Percentiles rank a stretch among this genome's conserved stretches.
phyloP scores from a whole-genome alignment of 2,329 filamentous ascomycete genomes.

The Ophiognomonia clavigignenti-juglandacearum region DNA sequence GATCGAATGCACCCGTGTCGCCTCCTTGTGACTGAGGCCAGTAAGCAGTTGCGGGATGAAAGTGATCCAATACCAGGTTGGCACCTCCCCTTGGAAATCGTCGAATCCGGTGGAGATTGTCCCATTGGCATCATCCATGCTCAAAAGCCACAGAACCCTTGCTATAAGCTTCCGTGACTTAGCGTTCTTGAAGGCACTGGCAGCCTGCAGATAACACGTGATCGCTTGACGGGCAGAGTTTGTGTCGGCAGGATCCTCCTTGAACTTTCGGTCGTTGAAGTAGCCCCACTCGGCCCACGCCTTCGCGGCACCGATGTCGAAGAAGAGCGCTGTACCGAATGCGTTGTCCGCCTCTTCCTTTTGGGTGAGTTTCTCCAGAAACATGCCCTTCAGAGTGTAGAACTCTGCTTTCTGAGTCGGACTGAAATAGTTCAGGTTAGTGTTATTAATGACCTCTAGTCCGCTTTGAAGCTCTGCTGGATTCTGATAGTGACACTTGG shows the following conservation, averaged over 20 bases:
- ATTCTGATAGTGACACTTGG: slow-evolving; percentile 98
- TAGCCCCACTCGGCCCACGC: slow-evolving; percentile 99
- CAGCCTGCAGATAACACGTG: slow-evolving; percentile 93
- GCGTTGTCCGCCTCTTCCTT: slow-evolving; percentile 89
- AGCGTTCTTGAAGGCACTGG: slow-evolving; percentile 92
- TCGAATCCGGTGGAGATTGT: slow-evolving; percentile 83
- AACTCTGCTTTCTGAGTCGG: slow-evolving; percentile 96
- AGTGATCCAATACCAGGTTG: slow-evolving; percentile 99
- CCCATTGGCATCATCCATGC: slow-evolving; percentile 83
- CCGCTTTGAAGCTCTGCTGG: slow-evolving; percentile 86
- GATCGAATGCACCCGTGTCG: slow-evolving; percentile 77
- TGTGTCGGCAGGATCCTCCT: slow-evolving; percentile 77
- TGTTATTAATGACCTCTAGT: slow-evolving; percentile 98
- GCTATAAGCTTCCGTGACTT: slow-evolving; percentile 93
- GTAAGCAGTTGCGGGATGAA: slow-evolving; percentile 96
- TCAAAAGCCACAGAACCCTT: slow-evolving; percentile 91
- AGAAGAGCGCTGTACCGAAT: slow-evolving; percentile 91
- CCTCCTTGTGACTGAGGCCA: slow-evolving; percentile 87
- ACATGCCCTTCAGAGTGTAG: slow-evolving; percentile 99
- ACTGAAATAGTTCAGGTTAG: slow-evolving; percentile 97
- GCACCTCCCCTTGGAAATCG: slow-evolving; percentile 94
- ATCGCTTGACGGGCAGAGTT: slow-evolving; percentile 85
- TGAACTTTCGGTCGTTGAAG: slow-evolving; percentile 96
- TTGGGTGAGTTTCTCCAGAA: slow-evolving; percentile 87
- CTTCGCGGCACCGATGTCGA: slow-evolving; percentile 91